These are phyloP conservation scores for Phytophthora kernoviae DNA, from an alignment of 352 stramenopile genomes.

Conservation along the genomic window DNA sequence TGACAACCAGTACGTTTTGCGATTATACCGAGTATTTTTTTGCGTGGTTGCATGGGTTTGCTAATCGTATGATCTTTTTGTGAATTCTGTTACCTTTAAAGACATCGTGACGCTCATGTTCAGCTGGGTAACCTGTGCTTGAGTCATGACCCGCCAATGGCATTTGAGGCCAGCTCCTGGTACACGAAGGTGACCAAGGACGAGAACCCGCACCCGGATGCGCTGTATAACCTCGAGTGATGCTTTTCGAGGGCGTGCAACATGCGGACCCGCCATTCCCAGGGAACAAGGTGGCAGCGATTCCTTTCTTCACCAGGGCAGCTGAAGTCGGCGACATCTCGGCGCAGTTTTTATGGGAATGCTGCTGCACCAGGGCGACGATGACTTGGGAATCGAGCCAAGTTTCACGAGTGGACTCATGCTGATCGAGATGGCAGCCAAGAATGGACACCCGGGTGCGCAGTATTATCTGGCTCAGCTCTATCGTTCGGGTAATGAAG, in stretches of 20 bases:
- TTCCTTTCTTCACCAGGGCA: conserved; percentile 80
- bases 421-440: conserved; percentile 78
- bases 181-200: conserved; percentile 67
- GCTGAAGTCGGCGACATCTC: conserved; percentile 77
- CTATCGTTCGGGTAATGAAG: conserved; percentile 81
- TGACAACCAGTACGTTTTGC: conserved; percentile 47
- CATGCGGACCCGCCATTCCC: conserved; percentile 69
- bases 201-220: conserved; percentile 71
- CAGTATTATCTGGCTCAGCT: conserved; percentile 87
- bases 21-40: not conserved
- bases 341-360: conserved; percentile 90
- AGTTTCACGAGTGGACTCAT: conserved; percentile 71
- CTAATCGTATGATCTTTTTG: not conserved
- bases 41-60: not conserved
- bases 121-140: conserved; percentile 84
- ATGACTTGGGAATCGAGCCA: conserved; percentile 66
- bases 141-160: conserved; percentile 77
- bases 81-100: conserved; percentile 10
- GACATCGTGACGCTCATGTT: conserved; percentile 78
- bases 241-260: conserved; percentile 79
- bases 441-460: conserved; percentile 71
- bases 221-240: conserved; percentile 86
- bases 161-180: conserved; percentile 71
- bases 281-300: conserved; percentile 58
- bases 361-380: conserved; percentile 75